Base-by-base conservation (phyloP, 2,329 filamentous ascomycete genomes). In the Penicillium sp. region DNA sequence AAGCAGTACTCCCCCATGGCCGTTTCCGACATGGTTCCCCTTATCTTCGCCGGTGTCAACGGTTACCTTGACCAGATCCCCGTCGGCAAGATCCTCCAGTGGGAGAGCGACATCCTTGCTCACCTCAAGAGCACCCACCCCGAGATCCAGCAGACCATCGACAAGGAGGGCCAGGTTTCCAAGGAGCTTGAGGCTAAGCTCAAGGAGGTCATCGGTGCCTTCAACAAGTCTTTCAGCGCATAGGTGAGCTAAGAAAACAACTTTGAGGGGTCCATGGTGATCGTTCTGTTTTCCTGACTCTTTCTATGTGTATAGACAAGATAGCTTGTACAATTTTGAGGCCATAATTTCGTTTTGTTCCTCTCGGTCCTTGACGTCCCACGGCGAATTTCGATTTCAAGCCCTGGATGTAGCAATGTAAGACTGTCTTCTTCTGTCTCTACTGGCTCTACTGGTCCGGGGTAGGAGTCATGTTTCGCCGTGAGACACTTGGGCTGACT, bases 21-120 rank as follows among this genome's bases (percentile, higher is more conserved):
- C 69, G 93, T 97, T 76, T 94, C 95, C 85, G 93, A 99, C 85
- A 97, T 97, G 93, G 94, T 99, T 83, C 94, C 94, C 69, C 88
- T 99, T 69, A 97, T 99, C 85, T 99, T 86, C 81, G 93, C 94
- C 67, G 94, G 94, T 95, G 91, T 99, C 82, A 97, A 97, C 82
- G 94, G 94, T 84, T 82, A 85, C 81, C 88, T 99, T 68, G 94
- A 99, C 83, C 75, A 64, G 69, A 84, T 99, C 66, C 94, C 94
- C 63, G 94, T 97, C 74, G 76, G 65, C 86, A 96, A 93, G 89
- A 89, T 99, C 69, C 86, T 94, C 64, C 78, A 86, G 77, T 99
- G 93, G 92, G 94, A 99, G 85, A 69, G 88, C 72, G 93, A 97
- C 81, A 95, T 96, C 88, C 83, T 97, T 62, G 81, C 88, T 67